These are phyloP conservation scores for Aspergillus udagawae DNA, from an alignment of 2,329 filamentous ascomycete species.

Conservation along the genomic window DNA sequence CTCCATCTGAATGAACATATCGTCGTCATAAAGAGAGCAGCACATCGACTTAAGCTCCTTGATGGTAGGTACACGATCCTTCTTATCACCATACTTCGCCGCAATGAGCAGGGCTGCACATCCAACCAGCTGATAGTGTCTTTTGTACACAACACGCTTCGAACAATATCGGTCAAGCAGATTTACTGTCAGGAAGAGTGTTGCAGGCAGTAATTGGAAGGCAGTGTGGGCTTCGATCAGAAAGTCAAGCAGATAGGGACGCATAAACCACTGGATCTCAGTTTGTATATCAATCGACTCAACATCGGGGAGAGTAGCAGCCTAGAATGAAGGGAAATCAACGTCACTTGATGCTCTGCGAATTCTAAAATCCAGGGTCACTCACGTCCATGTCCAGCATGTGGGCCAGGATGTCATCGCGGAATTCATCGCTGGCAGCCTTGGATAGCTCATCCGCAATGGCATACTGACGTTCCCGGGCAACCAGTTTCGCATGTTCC, in stretches of 20 bases:
- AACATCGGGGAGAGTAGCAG: slow-evolving; percentile 89
- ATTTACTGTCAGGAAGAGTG: slow-evolving; percentile 93
- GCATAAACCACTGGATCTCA: slow-evolving; percentile 99
- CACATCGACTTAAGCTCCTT: slow-evolving; percentile 98
- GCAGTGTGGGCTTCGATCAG: slow-evolving; percentile 94
- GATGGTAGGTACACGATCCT: slow-evolving; percentile 96
- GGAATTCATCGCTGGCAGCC: slow-evolving; percentile 81
- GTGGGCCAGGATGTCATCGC: slow-evolving; percentile 89
- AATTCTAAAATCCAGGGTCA: slow-evolving; percentile 8
- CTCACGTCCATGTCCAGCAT: slow-evolving; percentile 88
- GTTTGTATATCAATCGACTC: slow-evolving; percentile 98
- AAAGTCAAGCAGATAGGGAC: slow-evolving; percentile 96
- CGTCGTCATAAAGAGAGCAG: slow-evolving; percentile 94
- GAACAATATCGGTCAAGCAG: slow-evolving; percentile 97
- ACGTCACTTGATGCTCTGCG: slow-evolving; percentile 3
- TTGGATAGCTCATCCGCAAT: slow-evolving; percentile 86
- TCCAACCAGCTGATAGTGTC: slow-evolving; percentile 96
- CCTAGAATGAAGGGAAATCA: slow-evolving; percentile 42
- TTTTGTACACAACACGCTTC: slow-evolving; percentile 95
- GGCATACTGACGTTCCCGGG: slow-evolving; percentile 78
- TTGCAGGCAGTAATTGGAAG: slow-evolving; percentile 90
- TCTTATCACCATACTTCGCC: slow-evolving; percentile 97
- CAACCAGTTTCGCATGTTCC: slow-evolving; percentile 73
- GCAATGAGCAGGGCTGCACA: slow-evolving; percentile 94
- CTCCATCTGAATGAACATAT: slow-evolving; percentile 99